Evolutionary conservation across 148 eudicot genomes (phyloP).

Genomic region (Agrostemma githago): DNA sequence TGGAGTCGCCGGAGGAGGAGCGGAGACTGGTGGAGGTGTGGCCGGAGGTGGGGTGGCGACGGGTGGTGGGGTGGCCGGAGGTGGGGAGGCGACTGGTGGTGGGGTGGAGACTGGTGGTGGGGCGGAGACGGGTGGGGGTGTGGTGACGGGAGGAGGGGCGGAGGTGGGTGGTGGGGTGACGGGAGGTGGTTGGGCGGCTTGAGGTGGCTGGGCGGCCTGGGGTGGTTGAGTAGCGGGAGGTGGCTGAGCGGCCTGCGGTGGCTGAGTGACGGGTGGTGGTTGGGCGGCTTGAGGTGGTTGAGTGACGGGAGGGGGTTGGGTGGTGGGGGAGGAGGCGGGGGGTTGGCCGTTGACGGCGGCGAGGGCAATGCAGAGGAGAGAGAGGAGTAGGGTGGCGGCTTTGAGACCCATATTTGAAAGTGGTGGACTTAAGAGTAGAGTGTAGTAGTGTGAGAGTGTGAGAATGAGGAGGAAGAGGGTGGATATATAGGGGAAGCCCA

Average conservation of each 20-base stretch:
- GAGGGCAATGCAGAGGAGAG: slow-evolving; percentile 29
- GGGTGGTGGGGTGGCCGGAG: slow-evolving; percentile 20
- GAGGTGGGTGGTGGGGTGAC: slow-evolving; percentile 11
- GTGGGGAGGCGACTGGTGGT: slow-evolving; percentile 20
- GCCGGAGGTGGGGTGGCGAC: slow-evolving; percentile 15
- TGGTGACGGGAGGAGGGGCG: slow-evolving; percentile 1
- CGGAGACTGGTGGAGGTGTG: slow-evolving; percentile 15
- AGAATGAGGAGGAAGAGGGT: neutral
- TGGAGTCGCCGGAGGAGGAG: slow-evolving; percentile 2
- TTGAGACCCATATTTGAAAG: slow-evolving; percentile 24
- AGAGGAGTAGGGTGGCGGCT: slow-evolving; percentile 28
- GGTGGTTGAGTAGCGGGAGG: slow-evolving; percentile 13
- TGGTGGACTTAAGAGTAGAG: neutral
- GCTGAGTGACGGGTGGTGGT: neutral
- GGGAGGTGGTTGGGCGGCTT: slow-evolving; percentile 11
- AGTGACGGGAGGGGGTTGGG: slow-evolving; percentile 8
- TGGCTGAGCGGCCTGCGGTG: slow-evolving; percentile 1
- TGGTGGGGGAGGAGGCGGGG: slow-evolving; percentile 22
- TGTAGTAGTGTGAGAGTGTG: neutral
- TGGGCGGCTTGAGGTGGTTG: slow-evolving; percentile 2
- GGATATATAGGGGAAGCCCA: slow-evolving; percentile 3
- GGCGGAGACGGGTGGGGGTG: slow-evolving; percentile 8
- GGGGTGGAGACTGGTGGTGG: slow-evolving; percentile 12
- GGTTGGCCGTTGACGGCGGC: slow-evolving; percentile 26
- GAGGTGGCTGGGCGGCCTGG: slow-evolving; percentile 15